Conservation (phyloP, 2,329 filamentous ascomycete species). For the Epichloe scottii region DNA sequence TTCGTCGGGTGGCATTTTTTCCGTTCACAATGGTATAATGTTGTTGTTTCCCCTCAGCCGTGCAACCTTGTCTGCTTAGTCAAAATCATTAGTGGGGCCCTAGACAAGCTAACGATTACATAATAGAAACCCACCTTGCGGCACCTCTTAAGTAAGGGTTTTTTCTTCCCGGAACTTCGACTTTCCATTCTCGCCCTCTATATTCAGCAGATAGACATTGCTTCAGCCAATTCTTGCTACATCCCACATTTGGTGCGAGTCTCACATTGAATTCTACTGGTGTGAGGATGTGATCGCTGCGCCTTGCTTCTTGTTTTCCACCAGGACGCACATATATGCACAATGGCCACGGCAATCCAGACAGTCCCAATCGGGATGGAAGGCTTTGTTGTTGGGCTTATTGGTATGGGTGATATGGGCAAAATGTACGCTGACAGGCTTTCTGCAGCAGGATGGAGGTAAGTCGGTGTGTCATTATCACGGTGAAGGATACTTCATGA, state of each 20-base stretch:
- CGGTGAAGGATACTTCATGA: neutral
- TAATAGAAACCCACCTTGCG: neutral
- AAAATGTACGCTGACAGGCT: constrained; percentile 92
- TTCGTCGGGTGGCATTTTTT: neutral
- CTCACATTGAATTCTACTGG: neutral
- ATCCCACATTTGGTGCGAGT: neutral
- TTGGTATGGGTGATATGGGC: constrained; percentile 99
- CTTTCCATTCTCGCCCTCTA: fast-evolving
- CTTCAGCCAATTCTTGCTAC: neutral
- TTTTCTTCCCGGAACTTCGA: neutral
- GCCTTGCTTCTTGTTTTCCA: constrained; percentile 13
- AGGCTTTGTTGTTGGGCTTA: constrained; percentile 75
- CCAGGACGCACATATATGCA: constrained; percentile 11
- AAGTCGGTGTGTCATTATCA: constrained; percentile 13
- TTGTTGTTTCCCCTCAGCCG: too few relatives aligned
- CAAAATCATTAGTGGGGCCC: neutral
- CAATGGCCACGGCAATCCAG: constrained; percentile 17
- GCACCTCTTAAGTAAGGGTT: neutral
- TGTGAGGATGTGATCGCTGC: constrained; percentile 15
- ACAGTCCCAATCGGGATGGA: constrained; percentile 39
- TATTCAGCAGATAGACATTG: neutral
- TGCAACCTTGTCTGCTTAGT: neutral
- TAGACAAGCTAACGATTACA: neutral
- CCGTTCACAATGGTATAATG: too few relatives aligned
- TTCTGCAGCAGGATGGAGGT: constrained; percentile 94